Conservation (phyloP, 495 filamentous ascomycete genomes). For the Xylaria curta region DNA sequence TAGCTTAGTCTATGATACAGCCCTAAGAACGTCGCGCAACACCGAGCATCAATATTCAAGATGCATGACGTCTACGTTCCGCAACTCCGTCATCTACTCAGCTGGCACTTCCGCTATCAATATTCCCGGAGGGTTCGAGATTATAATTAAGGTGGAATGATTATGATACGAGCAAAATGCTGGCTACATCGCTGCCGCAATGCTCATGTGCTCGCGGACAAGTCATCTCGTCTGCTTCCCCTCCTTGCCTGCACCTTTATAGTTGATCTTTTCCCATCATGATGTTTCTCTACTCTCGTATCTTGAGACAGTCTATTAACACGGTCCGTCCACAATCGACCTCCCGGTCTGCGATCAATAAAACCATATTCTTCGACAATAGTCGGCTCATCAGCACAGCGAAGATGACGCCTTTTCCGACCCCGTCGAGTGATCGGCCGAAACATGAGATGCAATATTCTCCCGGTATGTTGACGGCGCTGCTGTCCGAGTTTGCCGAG, state of each 20-base stretch:
- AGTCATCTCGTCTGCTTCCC: neutral
- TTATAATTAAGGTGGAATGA: neutral
- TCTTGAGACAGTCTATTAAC: neutral
- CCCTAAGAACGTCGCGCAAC: neutral
- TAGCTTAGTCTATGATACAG: neutral
- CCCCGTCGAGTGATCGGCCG: no score
- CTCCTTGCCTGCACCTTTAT: neutral
- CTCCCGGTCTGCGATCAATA: slow-evolving; percentile 27
- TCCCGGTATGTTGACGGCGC: no score
- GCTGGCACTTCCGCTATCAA: neutral
- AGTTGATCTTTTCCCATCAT: neutral
- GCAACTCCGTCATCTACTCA: neutral
- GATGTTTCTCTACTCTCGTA: neutral
- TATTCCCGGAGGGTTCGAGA: neutral
- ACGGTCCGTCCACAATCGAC: neutral
- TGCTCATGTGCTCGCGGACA: neutral
- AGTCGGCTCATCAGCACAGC: neutral
- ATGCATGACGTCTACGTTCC: slow-evolving; percentile 1
- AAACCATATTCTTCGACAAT: slow-evolving; percentile 52
- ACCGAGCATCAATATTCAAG: neutral
- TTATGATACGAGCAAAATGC: neutral
- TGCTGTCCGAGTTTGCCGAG: no score
- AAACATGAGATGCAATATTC: no score
- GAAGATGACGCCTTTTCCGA: no score
- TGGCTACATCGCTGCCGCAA: neutral